Percentiles rank a stretch among this genome's conserved stretches.
These are phyloP conservation scores for Rubia peregrina DNA, from an alignment of 305 asterid species.

Conservation along the genomic window DNA sequence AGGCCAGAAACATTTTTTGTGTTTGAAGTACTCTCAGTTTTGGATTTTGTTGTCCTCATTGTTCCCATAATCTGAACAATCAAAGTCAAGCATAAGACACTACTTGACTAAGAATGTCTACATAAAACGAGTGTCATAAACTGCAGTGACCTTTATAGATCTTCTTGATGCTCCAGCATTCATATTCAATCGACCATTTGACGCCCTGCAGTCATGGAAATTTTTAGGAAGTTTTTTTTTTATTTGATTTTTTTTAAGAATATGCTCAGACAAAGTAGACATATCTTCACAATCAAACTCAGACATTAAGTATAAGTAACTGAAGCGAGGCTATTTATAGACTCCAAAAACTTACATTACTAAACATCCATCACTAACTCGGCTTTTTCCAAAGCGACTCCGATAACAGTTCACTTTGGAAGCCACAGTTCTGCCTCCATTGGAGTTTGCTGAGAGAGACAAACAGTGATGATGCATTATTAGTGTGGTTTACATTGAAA, in stretches of 20 bases:
- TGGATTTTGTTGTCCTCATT: constrained; percentile 27
- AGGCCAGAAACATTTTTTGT: constrained; percentile 24
- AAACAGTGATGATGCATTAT: constrained; percentile 13
- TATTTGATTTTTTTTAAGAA: neutral
- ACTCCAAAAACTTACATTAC: constrained; percentile 37
- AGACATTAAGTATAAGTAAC: neutral
- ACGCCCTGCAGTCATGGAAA: constrained; percentile 38
- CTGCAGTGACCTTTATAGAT: constrained; percentile 49
- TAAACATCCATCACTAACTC: constrained; percentile 57
- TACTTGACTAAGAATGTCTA: neutral
- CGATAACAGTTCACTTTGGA: constrained; percentile 41
- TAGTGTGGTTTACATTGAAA: neutral
- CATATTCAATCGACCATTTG: constrained; percentile 43
- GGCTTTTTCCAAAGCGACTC: constrained; percentile 38
- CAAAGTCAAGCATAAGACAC: constrained; percentile 10
- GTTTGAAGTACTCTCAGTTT: constrained; percentile 36
- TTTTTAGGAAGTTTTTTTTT: neutral
- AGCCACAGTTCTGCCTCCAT: constrained; percentile 36
- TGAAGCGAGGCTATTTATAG: constrained; percentile 1
- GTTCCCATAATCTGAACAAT: constrained; percentile 38
- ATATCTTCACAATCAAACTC: neutral
- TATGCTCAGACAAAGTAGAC: neutral
- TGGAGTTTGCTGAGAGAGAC: constrained; percentile 52
- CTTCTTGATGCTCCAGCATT: constrained; percentile 40
- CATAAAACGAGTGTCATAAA: constrained; percentile 4